These are phyloP conservation scores for Clathrospora elynae DNA, from an alignment of 2,329 filamentous ascomycete species.

Conservation along the genomic window DNA sequence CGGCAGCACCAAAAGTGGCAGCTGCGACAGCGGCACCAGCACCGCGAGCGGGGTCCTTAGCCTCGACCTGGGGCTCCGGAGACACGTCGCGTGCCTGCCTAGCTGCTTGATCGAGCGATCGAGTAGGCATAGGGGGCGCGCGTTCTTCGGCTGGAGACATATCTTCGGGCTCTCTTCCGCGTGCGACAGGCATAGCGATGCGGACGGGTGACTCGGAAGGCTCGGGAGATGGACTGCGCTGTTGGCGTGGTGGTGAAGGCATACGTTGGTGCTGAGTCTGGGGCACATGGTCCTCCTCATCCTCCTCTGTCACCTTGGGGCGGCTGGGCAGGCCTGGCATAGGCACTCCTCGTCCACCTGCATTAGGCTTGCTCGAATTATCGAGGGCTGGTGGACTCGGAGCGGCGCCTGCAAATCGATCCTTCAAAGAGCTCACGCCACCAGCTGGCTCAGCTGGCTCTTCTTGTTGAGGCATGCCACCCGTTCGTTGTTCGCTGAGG, in stretches of 20 bases:
- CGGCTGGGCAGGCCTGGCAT: constrained; percentile 76
- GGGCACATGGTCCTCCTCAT: constrained; percentile 56
- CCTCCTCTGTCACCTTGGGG: constrained; percentile 52
- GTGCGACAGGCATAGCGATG: constrained; percentile 82
- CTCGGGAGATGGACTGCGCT: constrained; percentile 56
- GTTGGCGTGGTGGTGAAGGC: constrained; percentile 49
- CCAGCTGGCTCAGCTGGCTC: constrained; percentile 64
- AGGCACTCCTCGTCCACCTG: constrained; percentile 66
- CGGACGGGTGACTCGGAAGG: constrained; percentile 75
- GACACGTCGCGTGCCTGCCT: constrained; percentile 68
- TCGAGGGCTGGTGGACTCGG: constrained; percentile 67
- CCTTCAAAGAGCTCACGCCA: constrained; percentile 74
- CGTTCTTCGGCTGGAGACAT: constrained; percentile 58
- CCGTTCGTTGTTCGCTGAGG: constrained; percentile 67
- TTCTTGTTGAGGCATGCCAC: constrained; percentile 54
- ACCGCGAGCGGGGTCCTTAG: constrained; percentile 60
- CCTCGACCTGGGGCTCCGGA: constrained; percentile 67
- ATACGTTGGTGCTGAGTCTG: constrained; percentile 58
- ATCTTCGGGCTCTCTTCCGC: constrained; percentile 58
- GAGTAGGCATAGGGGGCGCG: constrained; percentile 65
- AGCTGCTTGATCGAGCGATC: constrained; percentile 65
- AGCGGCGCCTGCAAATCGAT: constrained; percentile 78
- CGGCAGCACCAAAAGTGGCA: constrained; percentile 50
- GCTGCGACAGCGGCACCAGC: constrained; percentile 54
- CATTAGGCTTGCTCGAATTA: constrained; percentile 70